Evolutionary conservation across 768 basidiomycete genomes (phyloP), one percentile per base, ranked within the genome.

Genomic region (Leccinum sublutescens): DNA sequence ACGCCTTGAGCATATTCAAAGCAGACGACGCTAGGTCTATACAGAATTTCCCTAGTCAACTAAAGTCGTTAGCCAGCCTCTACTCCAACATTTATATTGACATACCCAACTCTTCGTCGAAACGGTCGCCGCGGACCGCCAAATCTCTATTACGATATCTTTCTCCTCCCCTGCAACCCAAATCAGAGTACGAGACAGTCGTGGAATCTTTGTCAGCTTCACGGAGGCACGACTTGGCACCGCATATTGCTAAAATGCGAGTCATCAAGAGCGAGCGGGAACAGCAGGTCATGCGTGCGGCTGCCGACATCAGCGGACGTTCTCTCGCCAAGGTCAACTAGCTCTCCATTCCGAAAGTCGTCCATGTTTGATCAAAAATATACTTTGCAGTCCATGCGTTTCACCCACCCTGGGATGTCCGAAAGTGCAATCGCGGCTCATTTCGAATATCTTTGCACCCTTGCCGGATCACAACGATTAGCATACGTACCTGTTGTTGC

Each of bases 401-500:
- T 91, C 65, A 79, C 84, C 2, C 70, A 75, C 43, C 79, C 82
- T 21, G 84, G 81, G 9, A 69, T 81, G 57, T 81, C 83, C 1
- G 90, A 91, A 67, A 76, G 80, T 33, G 77, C 79, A 17, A 74
- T 91, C 8, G 86, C 82, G 0, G 90, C 95, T 5, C 91, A 94
- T 68, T 98, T 98, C 68, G 91, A 96, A 74, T 97, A 97, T 68
- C 65, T 89, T 1, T 95, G 94, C 67, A 81, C 85, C 4, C 78
- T 92, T 47, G 77, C 78, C 15, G 97, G 97, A 21, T 82, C 92
- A 12, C 88, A 93, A 67, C 82, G 95, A 43, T 84, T 86, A 51
- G 95, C 97, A n/a, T 99, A 99, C 70, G 95, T 99, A 1, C 97
- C 97, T 12, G 97, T 99, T 5, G 92, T 98, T 34, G 96, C 93